Evolutionary conservation across 805 yeast species (phyloP), one percentile per base, ranked within the genome.

Genomic region (Cyberlindnera bimundalis): DNA sequence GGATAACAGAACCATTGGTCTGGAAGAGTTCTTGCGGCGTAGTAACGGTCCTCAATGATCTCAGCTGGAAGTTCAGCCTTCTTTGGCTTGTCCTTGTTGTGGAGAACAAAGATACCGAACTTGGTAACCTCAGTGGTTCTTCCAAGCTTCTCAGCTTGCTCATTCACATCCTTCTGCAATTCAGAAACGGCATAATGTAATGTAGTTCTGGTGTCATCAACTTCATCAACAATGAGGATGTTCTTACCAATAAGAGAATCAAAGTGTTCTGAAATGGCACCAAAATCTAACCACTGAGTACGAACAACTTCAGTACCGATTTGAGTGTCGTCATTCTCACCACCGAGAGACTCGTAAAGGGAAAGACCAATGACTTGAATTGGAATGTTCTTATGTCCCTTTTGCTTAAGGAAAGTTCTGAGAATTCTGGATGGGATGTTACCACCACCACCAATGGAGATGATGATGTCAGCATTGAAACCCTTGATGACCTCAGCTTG

Each of bases 201-300:
- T 2, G 96, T 87, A 39, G 96, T 87, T 71, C 96, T 82, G 18
- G 95, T 85, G 60, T 87, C 96, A 62, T 87, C 96, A 34, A 87
- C 96, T 67, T 87, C 96, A 62, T 87, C 96, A 26, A 87, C 93
- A 54, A 87, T 84, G 50, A 87, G 66, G 28, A 87, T 72, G 59
- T 79, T 81, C 65, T 86, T 87, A 52, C 95, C 95, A 43, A 87
- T 81, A 47, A 87, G 70, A 34, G 86, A 80, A 51, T 81, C 84
- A 50, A 81, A 78, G 63, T 81, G 86, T 62, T 78, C 71, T 36
- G 71, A 73, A 39, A 84, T 67, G 35, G 84, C 77, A 50, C 84
- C 81, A 63, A 86, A 84, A 59, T 87, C 95, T 34, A 87, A 73
- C 96, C 96, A 87, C 67, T 87, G 96, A 18, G 95, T 87, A 61